phyloP scores from a whole-genome alignment of 257 asterid species.

The Rhazya stricta region DNA sequence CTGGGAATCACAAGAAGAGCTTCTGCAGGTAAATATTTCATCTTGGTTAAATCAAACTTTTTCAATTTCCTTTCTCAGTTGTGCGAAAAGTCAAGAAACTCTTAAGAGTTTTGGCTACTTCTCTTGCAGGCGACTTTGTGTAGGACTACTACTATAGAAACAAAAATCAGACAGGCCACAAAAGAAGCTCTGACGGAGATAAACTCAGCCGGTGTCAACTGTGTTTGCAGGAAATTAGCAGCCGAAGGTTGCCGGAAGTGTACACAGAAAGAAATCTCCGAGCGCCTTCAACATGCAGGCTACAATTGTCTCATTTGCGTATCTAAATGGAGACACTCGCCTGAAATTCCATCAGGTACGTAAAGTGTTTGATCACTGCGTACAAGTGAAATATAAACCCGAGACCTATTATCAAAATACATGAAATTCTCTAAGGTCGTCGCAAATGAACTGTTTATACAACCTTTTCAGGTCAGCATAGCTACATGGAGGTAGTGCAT shows the following conservation, averaged over 20 bases:
- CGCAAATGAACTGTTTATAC: not conserved
- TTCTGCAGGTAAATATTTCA: slow-evolving; percentile 18
- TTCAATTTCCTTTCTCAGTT: not conserved
- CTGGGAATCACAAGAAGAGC: slow-evolving; percentile 28
- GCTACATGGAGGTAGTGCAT: slow-evolving; percentile 31
- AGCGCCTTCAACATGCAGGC: slow-evolving; percentile 25
- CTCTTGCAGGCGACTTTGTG: slow-evolving; percentile 25
- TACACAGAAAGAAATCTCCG: slow-evolving; percentile 23
- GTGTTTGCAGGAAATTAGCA: slow-evolving; percentile 29
- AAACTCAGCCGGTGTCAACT: slow-evolving; percentile 9
- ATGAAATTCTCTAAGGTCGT: not conserved
- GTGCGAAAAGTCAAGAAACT: not conserved
- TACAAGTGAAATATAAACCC: not conserved
- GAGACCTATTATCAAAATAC: not conserved
- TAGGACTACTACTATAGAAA: slow-evolving; percentile 33
- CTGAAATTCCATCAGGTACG: slow-evolving; percentile 34
- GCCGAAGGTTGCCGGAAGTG: slow-evolving; percentile 26
- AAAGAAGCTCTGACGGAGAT: slow-evolving; percentile 35
- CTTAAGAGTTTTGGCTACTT: not conserved
- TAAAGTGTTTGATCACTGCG: not conserved
- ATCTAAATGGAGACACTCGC: slow-evolving; percentile 36
- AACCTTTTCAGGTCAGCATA: slow-evolving; percentile 30
- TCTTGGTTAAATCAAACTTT: not conserved
- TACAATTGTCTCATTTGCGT: slow-evolving; percentile 29
- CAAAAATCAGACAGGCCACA: slow-evolving; percentile 29